Percentiles rank a stretch among this genome's conserved stretches.
phyloP scores from a whole-genome alignment of 169 alveolate genomes.

The Plasmodium yoelii region DNA sequence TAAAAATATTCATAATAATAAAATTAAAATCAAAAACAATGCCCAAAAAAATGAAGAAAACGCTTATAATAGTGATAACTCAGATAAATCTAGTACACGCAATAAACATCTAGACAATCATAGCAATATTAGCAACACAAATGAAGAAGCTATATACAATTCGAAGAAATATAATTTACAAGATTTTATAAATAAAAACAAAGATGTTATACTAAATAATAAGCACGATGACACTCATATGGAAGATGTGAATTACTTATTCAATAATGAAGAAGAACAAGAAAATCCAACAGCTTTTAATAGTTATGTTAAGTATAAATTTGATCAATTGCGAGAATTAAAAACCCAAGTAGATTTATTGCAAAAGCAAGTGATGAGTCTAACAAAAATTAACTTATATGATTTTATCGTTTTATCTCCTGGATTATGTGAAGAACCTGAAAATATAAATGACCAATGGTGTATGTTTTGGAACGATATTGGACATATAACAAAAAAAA shows the following conservation, averaged over 20 bases:
- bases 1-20: not conserved
- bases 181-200: conserved; percentile 68
- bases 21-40: not conserved
- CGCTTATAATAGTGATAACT: conserved; percentile 10
- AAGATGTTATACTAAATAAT: conserved; percentile 41
- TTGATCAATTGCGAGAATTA: conserved; percentile 46
- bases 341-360: conserved; percentile 50
- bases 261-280: conserved; percentile 72
- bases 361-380: conserved; percentile 39
- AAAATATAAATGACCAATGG: conserved; percentile 77
- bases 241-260: conserved; percentile 30
- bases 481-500: conserved; percentile 76
- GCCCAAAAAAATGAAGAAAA: not conserved
- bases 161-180: conserved; percentile 58
- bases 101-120: not conserved
- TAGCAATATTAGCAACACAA: not conserved
- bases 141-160: conserved; percentile 40
- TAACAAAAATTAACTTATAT: conserved; percentile 51
- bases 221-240: conserved; percentile 5
- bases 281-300: conserved; percentile 49
- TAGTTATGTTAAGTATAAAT: conserved; percentile 57
- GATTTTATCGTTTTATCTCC: conserved; percentile 71
- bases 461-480: conserved; percentile 78
- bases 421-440: conserved; percentile 77
- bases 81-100: conserved; percentile 8